Evolutionary conservation across 2,329 filamentous ascomycete genomes (phyloP).

Genomic region (Ophiocordyceps camponoti-leonardi): DNA sequence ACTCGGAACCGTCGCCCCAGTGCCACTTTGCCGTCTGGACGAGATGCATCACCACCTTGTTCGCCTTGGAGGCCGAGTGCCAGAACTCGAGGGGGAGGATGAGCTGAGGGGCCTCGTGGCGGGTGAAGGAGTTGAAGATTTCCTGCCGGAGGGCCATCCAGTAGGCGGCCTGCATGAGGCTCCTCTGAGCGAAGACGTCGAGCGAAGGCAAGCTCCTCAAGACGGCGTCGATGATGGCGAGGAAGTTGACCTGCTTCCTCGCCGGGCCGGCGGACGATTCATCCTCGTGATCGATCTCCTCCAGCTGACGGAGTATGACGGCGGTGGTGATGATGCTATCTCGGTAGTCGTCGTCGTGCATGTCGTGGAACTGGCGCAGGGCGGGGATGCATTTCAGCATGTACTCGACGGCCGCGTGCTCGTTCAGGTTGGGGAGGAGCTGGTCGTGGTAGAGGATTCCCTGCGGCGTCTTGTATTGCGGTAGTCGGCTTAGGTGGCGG

Average conservation of each 20-base stretch:
- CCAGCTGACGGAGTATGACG: constrained; percentile 21
- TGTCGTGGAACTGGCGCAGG: constrained; percentile 17
- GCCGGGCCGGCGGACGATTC: constrained; percentile 4
- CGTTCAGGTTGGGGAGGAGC: constrained; percentile 15
- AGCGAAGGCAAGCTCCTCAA: constrained; percentile 18
- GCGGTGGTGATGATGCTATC: constrained; percentile 23
- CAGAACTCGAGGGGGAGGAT: constrained; percentile 17
- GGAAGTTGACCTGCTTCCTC: constrained; percentile 16
- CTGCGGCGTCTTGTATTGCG: constrained; percentile 17
- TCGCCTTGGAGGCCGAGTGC: constrained; percentile 17
- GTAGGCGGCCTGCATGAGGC: constrained; percentile 21
- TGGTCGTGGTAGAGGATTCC: constrained; percentile 21
- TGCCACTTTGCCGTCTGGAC: constrained; percentile 23
- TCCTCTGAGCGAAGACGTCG: constrained; percentile 16
- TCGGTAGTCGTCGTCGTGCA: constrained; percentile 19
- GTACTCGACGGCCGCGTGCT: constrained; percentile 22
- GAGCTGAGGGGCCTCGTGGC: constrained; percentile 19
- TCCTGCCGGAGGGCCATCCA: constrained; percentile 24
- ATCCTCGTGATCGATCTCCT: constrained; percentile 23
- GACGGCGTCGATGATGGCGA: constrained; percentile 22
- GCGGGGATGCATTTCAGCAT: constrained; percentile 22
- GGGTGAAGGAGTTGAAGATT: constrained; percentile 22
- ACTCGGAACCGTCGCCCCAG: constrained; percentile 17
- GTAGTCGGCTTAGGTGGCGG: constrained; percentile 19
- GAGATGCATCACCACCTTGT: constrained; percentile 22